These are phyloP conservation scores for Solanum sparsipilum DNA, from an alignment of 257 asterid genomes.

Conservation along the genomic window DNA sequence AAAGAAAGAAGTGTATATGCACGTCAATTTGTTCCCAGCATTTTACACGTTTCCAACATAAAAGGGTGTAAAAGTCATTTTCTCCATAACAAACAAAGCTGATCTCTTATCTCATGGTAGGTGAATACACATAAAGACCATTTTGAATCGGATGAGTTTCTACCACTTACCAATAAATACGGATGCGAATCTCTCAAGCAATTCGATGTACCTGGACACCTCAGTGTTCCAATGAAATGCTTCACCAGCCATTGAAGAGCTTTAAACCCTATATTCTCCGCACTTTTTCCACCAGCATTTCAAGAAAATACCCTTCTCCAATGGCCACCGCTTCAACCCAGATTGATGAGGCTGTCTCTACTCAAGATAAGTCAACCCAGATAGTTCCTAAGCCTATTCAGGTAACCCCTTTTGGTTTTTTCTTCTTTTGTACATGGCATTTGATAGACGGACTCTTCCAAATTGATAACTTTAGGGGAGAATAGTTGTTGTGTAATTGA, in stretches of 20 bases:
- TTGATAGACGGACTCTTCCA: not conserved
- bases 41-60: not conserved
- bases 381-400: conserved; percentile 42
- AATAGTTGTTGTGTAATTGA: not conserved
- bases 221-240: conserved; percentile 17
- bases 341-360: conserved; percentile 20
- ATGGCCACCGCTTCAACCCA: conserved; percentile 52
- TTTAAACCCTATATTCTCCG: conserved; percentile 12
- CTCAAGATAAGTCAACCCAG: conserved; percentile 15
- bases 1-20: no score
- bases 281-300: not conserved
- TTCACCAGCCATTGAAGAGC: not conserved
- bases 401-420: conserved; percentile 27
- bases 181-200: not conserved
- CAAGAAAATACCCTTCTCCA: conserved; percentile 12
- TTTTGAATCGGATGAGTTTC: not conserved
- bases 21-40: not conserved
- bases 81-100: not conserved
- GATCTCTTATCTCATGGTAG: not conserved
- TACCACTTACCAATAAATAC: not conserved
- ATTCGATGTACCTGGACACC: conserved; percentile 33
- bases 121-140: not conserved
- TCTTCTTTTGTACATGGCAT: not conserved
- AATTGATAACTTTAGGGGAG: not conserved
- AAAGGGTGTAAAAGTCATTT: not conserved